These are phyloP conservation scores for Cercophora newfieldiana DNA, from an alignment of 495 filamentous ascomycete genomes.

Conservation along the genomic window DNA sequence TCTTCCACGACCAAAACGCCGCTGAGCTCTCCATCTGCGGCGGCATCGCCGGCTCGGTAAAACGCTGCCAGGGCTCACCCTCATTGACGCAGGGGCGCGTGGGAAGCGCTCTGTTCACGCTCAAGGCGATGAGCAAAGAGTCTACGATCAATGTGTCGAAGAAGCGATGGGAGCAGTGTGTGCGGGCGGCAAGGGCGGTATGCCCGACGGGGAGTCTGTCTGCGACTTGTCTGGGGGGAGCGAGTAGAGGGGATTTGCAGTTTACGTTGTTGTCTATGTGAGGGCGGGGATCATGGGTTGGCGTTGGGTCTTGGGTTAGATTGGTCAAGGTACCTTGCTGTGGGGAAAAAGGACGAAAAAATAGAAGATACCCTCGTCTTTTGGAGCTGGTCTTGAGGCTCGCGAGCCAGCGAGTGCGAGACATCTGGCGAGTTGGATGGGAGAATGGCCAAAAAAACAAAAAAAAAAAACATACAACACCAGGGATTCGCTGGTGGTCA, in stretches of 20 bases:
- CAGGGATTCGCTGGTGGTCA: not conserved
- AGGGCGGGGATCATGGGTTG: not conserved
- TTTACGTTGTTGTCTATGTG: slow-evolving; percentile 43
- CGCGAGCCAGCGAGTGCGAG: too few species aligned
- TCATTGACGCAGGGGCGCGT: slow-evolving; percentile 41
- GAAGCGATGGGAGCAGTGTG: slow-evolving; percentile 52
- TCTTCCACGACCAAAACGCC: slow-evolving; percentile 55
- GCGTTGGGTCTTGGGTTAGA: not conserved
- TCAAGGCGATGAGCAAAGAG: slow-evolving; percentile 37
- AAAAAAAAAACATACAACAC: not conserved
- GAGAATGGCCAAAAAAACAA: too few species aligned
- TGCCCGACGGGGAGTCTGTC: slow-evolving; percentile 49
- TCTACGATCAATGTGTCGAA: slow-evolving; percentile 52
- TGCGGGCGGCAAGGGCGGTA: slow-evolving; percentile 47
- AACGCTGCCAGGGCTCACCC: slow-evolving; percentile 44
- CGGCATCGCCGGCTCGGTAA: slow-evolving; percentile 48
- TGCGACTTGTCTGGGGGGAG: slow-evolving; percentile 51
- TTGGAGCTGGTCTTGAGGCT: too few species aligned
- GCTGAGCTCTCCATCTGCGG: slow-evolving; percentile 56
- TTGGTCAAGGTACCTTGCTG: not conserved
- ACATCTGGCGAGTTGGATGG: too few species aligned
- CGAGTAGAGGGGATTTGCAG: slow-evolving; percentile 46
- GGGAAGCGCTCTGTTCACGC: slow-evolving; percentile 50
- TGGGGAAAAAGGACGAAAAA: not conserved
- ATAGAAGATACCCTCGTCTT: not conserved